Evolutionary conservation across 371 early-diverging fungal species (phyloP), one percentile per base, ranked within the genome.

Genomic region (Fennellomyces sp.): DNA sequence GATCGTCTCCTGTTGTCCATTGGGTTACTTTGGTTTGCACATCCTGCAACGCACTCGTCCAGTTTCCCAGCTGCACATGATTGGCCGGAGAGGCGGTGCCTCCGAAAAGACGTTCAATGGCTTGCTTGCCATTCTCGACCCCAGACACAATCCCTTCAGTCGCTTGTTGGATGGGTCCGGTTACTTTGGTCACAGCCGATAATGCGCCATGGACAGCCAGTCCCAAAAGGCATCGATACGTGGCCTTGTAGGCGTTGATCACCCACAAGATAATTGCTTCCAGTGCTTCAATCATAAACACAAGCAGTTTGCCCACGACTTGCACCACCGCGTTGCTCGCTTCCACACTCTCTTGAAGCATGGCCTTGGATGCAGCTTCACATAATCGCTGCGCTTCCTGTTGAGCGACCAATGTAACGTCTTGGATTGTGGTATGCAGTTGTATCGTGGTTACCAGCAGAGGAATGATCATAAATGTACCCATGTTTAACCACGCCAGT

Each of bases 141-240:
- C 66, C 58, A 27, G 49, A 15, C 15, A 45, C 19, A 15, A 78
- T 54, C 2, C 55, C 57, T 28, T 74, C 58, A 26, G 72, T 61
- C 0, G 65, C 63, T 8, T 66, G 49, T 50, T 76, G 71, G n/a
- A 75, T 25, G 0, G 76, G 69, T 3, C 56, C 56, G 1, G 70
- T 48, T 5, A 75, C 53, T 4, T 36, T 45, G 8, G 68, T 69
- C 7, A 70, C 61, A 0, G 68, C 39, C 0, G 66, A 58, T 2
- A 76, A 49, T 1, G 68, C 45, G 2, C 66, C 52, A 21, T 69
- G 64, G 38, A 80, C 38, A 19, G 75, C 68, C 1, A 80, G 58
- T 1, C 57, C 64, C 3, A 80, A 33, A 10, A 80, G 47, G 38
- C 80, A 80, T 8, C 71, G 75, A 29, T 66, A 74, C 6, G 65